Conservation (phyloP, 2,329 filamentous ascomycete genomes). For the Teratosphaeria nubilosa region DNA sequence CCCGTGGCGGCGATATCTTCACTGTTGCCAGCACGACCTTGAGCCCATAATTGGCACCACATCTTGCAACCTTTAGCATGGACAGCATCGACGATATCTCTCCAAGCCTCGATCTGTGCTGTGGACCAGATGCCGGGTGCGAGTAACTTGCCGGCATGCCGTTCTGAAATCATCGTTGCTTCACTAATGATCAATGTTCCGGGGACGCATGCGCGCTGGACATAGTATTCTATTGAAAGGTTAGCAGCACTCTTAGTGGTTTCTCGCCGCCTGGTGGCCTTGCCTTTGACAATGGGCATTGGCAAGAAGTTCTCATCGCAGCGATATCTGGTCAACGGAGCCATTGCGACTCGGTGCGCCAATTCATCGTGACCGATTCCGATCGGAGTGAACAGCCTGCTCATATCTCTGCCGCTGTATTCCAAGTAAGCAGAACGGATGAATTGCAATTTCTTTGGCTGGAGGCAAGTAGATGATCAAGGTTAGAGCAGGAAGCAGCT, state of each 20-base stretch:
- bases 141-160: slow-evolving; percentile 13
- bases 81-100: slow-evolving; percentile 39
- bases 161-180: slow-evolving; percentile 24
- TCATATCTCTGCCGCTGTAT: neutral
- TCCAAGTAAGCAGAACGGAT: neutral
- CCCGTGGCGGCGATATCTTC: slow-evolving; percentile 11
- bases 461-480: neutral
- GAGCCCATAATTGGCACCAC: slow-evolving; percentile 36
- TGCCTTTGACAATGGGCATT: slow-evolving; percentile 7
- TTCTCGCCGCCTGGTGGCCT: neutral
- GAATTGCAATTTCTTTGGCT: neutral
- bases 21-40: slow-evolving; percentile 37
- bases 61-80: slow-evolving; percentile 42
- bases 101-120: slow-evolving; percentile 40
- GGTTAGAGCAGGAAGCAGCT: neutral
- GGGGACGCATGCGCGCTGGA: slow-evolving; percentile 19
- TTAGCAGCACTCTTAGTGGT: neutral
- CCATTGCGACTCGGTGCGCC: slow-evolving; percentile 41
- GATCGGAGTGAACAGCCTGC: slow-evolving; percentile 28
- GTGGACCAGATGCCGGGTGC: slow-evolving; percentile 20
- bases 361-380: slow-evolving; percentile 31
- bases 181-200: slow-evolving; percentile 24
- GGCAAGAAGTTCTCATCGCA: slow-evolving; percentile 29
- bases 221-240: slow-evolving; percentile 23
- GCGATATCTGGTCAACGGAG: slow-evolving; percentile 44